Base-by-base conservation (phyloP, 2,329 filamentous ascomycete genomes). In the Mariannaea elegans region DNA sequence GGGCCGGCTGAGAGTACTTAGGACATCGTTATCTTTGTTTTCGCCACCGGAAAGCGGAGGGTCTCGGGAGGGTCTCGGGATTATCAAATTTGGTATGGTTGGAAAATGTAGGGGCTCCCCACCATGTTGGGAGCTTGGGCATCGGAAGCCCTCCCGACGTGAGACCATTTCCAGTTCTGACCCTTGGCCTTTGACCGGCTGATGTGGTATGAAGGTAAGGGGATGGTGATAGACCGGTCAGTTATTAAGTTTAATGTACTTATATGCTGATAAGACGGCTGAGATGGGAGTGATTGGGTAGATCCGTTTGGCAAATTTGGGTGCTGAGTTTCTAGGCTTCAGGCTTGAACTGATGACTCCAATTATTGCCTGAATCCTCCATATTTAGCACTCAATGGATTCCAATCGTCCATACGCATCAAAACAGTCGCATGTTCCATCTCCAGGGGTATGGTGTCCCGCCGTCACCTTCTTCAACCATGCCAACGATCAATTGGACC, bases 391-490 rank as follows among this genome's bases (percentile, higher is more conserved):
- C n/a, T n/a, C n/a, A n/a, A 42, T 56, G 52, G 27, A 36, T 31
- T 36, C 38, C 18, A 39, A 21, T 32, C 23, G 38, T 34, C 34
- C 44, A 41, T 44, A 42, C 27, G 48, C 45, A 21, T 29, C 38
- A 7, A 42, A 18, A 41, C 41, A 53, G 13, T 66, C 64, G 39
- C 64, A 59, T 31, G 70, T 73, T n/a, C 74, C 74, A 19, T 69
- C 71, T 8, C 63, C 62, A n/a, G 79, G 74, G 38, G 78, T 84
- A 49, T 85, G 81, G 80, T 80, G 76, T 50, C 83, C 84, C 6
- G 81, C 83, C 9, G 78, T 86, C 21, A 85, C 84, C 23, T 83
- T 84, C 70, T 85, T 86, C 73, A 73, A 85, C 70, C 79, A 76
- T 19, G 70, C 65, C 13, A 80, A 78, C 18, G 84, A 86, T 69